Evolutionary conservation across 192 early-diverging fungal genomes (phyloP).

Genomic region (Umbelopsis vinacea): DNA sequence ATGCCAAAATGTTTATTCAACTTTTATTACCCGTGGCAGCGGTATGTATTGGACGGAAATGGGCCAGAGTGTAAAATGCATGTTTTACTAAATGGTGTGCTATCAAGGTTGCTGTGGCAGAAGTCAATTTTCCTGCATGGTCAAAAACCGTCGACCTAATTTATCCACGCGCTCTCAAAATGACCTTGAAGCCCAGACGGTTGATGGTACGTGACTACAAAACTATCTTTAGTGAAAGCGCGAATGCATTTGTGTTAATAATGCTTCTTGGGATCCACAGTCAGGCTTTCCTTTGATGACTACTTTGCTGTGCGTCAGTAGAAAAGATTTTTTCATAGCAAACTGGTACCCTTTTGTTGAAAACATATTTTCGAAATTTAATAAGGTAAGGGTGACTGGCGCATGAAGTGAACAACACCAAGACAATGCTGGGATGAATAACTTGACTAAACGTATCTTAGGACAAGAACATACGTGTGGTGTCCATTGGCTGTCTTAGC

Average conservation of each 20-base stretch:
- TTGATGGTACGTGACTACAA: conserved; percentile 44
- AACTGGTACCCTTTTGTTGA: conserved; percentile 77
- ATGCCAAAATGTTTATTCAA: conserved; percentile 88
- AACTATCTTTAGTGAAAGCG: neutral
- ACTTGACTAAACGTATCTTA: conserved; percentile 23
- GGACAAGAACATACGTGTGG: conserved; percentile 73
- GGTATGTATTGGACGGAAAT: conserved; percentile 38
- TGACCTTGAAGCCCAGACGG: conserved; percentile 86
- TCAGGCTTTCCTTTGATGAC: conserved; percentile 85
- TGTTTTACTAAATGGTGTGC: neutral
- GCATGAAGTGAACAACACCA: neutral
- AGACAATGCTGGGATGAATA: neutral
- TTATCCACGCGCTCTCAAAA: conserved; percentile 87
- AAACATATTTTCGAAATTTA: conserved; percentile 69
- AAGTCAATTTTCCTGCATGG: conserved; percentile 95
- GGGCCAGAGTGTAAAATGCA: neutral
- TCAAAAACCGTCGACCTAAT: conserved; percentile 91
- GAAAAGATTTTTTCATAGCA: conserved; percentile 85
- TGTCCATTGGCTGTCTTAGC: conserved; percentile 78
- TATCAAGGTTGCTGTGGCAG: conserved; percentile 78
- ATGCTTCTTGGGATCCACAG: conserved; percentile 36
- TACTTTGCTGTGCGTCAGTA: conserved; percentile 89
- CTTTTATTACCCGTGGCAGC: conserved; percentile 89
- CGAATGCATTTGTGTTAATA: neutral
- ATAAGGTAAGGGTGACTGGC: conserved; percentile 28